Evolutionary conservation across 2,329 filamentous ascomycete genomes (phyloP).

Genomic region (Gnomoniopsis sp.): DNA sequence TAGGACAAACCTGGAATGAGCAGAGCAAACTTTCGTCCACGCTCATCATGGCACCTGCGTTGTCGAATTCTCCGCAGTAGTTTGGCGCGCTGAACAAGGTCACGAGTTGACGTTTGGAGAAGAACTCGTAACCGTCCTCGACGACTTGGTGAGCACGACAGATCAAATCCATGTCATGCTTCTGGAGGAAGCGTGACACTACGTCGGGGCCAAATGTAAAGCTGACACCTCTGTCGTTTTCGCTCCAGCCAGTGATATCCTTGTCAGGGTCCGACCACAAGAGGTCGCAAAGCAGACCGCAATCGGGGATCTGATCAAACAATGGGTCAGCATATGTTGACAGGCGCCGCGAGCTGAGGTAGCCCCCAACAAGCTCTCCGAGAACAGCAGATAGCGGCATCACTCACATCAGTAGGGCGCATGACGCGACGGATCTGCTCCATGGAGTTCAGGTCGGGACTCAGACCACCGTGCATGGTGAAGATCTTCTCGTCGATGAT

Average conservation of each 20-base stretch:
- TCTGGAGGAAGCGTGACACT: slow-evolving; percentile 94
- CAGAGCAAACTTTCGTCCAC: slow-evolving; percentile 97
- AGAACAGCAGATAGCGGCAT: slow-evolving; percentile 12
- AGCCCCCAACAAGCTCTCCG: not conserved
- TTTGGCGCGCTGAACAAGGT: slow-evolving; percentile 98
- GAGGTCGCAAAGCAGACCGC: slow-evolving; percentile 93
- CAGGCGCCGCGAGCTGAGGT: too few species aligned
- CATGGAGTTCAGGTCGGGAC: slow-evolving; percentile 98
- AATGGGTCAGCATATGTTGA: slow-evolving; percentile 3
- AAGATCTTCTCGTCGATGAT: slow-evolving; percentile 99
- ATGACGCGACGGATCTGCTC: slow-evolving; percentile 99
- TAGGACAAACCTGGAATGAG: slow-evolving; percentile 79
- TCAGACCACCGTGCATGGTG: slow-evolving; percentile 98
- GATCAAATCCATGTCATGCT: slow-evolving; percentile 99
- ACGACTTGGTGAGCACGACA: slow-evolving; percentile 98
- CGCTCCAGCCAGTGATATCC: slow-evolving; percentile 98
- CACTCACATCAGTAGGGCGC: slow-evolving; percentile 94
- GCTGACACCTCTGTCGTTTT: slow-evolving; percentile 97
- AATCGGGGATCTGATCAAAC: slow-evolving; percentile 85
- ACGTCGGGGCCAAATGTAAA: slow-evolving; percentile 99
- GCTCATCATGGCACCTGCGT: slow-evolving; percentile 99
- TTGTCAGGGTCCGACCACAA: slow-evolving; percentile 99
- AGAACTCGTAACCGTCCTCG: slow-evolving; percentile 99
- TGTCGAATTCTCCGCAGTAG: slow-evolving; percentile 99
- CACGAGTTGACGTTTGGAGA: slow-evolving; percentile 95